Base-by-base conservation (phyloP, 148 eudicot species). In the Vaccinium vitisidaea region DNA sequence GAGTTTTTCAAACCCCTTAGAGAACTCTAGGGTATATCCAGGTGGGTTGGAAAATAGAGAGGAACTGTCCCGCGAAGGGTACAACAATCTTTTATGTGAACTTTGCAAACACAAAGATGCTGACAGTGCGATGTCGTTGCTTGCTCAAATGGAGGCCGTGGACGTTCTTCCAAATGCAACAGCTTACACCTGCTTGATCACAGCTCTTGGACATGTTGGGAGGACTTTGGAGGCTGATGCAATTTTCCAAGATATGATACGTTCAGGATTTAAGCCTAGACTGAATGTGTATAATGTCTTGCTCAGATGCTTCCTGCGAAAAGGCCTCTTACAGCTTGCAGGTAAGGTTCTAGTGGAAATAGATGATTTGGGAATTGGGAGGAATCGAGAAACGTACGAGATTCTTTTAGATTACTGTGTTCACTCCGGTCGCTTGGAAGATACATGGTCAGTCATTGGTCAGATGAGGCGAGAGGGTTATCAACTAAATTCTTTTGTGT, bases 181-280 rank as follows among this genome's bases (percentile, higher is more conserved):
- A 48, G 90, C 92, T 21, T 94, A 94, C 84, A 83, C 87, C 16
- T 78, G 88, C 74, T 86, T 96, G 50, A 89, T 96, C 86, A 86
- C 89, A 58, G 91, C 88, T 83, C 92, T 96, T 73, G 93, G 91
- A 74, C 86, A 84, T 86, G 91, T 86, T 65, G 99, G 95, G 32
- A 92, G 99, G 84, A 93, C 95, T 75, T 84, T 89, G 55, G 99
- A 96, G 90, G 97, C 96, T 43, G 99, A 96, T 49, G 93, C 92
- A 25, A 75, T 96, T 59, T 94, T 93, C 75, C 95, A 91, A 77
- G 98, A 96, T 78, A 94, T 94, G 95, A 14, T 89, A 16, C 80
- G 27, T 86, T 89, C 84, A 61, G 98, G 98, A 59, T 54, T 87
- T 53, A 90, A 77, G 83, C 98, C 97, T 23, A 86, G 84, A 70